Percentiles rank a stretch among this genome's conserved stretches.
Conservation (phyloP, 2,329 filamentous ascomycete genomes). For the Alternaria dauci region DNA sequence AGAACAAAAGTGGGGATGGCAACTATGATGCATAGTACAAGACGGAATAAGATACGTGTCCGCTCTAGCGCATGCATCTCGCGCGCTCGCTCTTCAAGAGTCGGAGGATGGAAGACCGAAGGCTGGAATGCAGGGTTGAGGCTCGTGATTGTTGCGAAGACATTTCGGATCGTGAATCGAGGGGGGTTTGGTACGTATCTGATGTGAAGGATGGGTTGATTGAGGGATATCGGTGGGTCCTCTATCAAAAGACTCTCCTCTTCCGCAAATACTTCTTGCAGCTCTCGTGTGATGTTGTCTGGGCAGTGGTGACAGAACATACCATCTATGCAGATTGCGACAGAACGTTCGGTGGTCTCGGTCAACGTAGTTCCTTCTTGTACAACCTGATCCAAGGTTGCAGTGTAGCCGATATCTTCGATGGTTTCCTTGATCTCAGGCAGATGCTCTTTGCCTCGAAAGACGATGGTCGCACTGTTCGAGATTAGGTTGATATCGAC, state of each 20-base stretch:
- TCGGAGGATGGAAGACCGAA: constrained; percentile 79
- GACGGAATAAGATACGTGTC: constrained; percentile 72
- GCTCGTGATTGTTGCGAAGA: constrained; percentile 72
- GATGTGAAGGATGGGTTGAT: constrained; percentile 71
- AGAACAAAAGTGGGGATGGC: constrained; percentile 86
- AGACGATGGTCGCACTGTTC: constrained; percentile 60
- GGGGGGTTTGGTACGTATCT: constrained; percentile 75
- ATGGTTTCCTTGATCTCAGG: constrained; percentile 59
- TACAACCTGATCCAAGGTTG: constrained; percentile 47
- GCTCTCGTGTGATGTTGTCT: constrained; percentile 60
- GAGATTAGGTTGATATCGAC: constrained; percentile 62
- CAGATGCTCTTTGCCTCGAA: constrained; percentile 58
- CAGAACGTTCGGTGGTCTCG: constrained; percentile 33
- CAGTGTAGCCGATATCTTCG: constrained; percentile 58
- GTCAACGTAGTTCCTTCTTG: neutral
- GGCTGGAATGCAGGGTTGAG: constrained; percentile 72
- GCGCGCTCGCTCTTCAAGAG: constrained; percentile 81
- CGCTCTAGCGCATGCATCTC: constrained; percentile 76
- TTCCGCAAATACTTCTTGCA: constrained; percentile 60
- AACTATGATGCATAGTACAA: constrained; percentile 71
- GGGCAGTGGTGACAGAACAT: constrained; percentile 60
- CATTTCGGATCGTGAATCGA: constrained; percentile 75
- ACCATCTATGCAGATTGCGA: constrained; percentile 51
- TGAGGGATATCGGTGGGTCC: constrained; percentile 63
- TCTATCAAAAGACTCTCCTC: constrained; percentile 60